phyloP scores from a whole-genome alignment of 2,329 filamentous ascomycete species.

The Penicillium sp. region DNA sequence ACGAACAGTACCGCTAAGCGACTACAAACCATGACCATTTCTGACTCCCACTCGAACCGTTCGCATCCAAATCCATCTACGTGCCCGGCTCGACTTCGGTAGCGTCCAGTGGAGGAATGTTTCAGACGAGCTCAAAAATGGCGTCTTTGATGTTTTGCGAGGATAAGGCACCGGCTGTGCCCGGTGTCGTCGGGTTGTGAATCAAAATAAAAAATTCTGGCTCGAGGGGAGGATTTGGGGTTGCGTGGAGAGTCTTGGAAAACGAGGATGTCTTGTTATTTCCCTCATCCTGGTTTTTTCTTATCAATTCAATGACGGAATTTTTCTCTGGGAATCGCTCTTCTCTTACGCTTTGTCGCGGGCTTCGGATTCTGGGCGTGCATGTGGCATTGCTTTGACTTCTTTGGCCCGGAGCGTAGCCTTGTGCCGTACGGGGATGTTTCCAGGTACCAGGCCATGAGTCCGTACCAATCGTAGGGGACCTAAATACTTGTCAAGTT shows the following conservation, averaged over 20 bases:
- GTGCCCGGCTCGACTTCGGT: slow-evolving; percentile 27
- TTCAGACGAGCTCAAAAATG: slow-evolving; percentile 19
- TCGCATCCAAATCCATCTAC: slow-evolving; percentile 34
- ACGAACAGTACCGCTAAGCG: slow-evolving; percentile 37
- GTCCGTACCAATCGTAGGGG: not conserved
- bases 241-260: slow-evolving; percentile 35
- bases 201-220: slow-evolving; percentile 20
- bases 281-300: slow-evolving; percentile 29
- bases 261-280: slow-evolving; percentile 33
- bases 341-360: not conserved
- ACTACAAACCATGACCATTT: slow-evolving; percentile 24
- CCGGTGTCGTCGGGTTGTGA: slow-evolving; percentile 18
- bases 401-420: not conserved
- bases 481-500: not conserved
- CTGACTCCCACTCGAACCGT: slow-evolving; percentile 30
- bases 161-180: slow-evolving; percentile 13
- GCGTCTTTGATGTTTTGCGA: slow-evolving; percentile 19
- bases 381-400: not conserved
- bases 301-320: slow-evolving; percentile 36
- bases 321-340: slow-evolving; percentile 24
- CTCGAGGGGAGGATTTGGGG: slow-evolving; percentile 27
- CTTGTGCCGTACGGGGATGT: not conserved
- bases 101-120: slow-evolving; percentile 23
- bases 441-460: not conserved
- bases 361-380: not conserved